Evolutionary conservation across 495 filamentous ascomycete genomes (phyloP).

Genomic region (Darksidea phi): DNA sequence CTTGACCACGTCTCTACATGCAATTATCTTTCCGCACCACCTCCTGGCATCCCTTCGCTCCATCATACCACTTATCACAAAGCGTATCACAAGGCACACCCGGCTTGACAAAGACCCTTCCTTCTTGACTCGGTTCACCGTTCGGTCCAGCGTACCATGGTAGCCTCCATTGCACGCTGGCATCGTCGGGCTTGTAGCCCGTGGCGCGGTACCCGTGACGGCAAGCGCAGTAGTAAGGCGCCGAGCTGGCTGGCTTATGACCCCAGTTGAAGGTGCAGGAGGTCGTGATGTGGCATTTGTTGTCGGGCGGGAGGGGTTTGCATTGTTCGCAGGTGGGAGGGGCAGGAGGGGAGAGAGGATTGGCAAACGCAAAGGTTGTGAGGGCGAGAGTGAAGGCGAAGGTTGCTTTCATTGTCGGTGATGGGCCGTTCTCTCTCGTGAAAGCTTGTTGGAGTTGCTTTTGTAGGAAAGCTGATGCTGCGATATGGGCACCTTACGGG

Average conservation of each 20-base stretch:
- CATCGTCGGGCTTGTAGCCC: not conserved
- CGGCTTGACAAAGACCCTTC: constrained; percentile 42
- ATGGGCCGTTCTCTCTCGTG: not conserved
- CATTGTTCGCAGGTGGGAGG: constrained; percentile 13
- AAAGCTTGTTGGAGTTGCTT: not conserved
- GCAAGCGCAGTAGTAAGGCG: constrained; percentile 22
- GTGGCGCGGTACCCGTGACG: constrained; percentile 20
- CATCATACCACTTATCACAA: constrained; percentile 10
- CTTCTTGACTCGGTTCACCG: constrained; percentile 30
- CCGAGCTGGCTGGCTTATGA: not conserved
- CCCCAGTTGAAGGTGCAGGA: constrained; percentile 24
- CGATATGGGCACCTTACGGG: no score
- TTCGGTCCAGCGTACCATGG: constrained; percentile 18
- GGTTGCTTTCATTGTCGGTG: not conserved
- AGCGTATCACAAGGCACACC: constrained; percentile 35
- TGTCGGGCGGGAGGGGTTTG: constrained; percentile 16
- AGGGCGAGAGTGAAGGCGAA: constrained; percentile 1
- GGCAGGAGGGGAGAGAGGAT: not conserved
- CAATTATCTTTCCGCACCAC: not conserved
- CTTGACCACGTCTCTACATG: no score
- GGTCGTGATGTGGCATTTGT: constrained; percentile 28
- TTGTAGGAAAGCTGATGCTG: not conserved
- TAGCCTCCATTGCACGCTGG: constrained; percentile 31
- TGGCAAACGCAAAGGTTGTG: not conserved
- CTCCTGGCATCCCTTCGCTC: constrained; percentile 14